These are phyloP conservation scores for Sedum album DNA, from an alignment of 164 flowering plant species.

Conservation along the genomic window DNA sequence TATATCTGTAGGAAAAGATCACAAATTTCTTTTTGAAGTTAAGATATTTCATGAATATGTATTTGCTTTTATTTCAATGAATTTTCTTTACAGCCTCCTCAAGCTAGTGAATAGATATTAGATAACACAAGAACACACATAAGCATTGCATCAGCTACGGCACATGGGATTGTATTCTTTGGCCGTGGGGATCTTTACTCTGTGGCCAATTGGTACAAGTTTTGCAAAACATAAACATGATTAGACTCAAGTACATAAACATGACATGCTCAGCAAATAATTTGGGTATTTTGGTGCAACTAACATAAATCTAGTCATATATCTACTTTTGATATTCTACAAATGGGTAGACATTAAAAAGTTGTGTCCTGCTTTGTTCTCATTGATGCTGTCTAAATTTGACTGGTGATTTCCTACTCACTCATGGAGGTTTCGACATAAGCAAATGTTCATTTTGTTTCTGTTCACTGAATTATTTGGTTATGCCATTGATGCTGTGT, in stretches of 20 bases:
- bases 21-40: background rate
- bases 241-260: slow-evolving; percentile 3
- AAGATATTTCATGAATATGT: background rate
- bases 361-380: background rate
- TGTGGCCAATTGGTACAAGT: background rate
- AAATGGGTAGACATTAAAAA: background rate
- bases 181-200: slow-evolving; percentile 1
- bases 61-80: background rate
- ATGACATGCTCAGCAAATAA: no score
- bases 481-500: background rate
- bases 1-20: background rate
- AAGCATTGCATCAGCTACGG: background rate
- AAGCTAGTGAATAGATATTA: background rate
- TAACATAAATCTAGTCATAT: background rate
- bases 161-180: background rate
- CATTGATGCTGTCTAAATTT: background rate
- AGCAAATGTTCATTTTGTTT: background rate
- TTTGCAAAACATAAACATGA: slow-evolving; percentile 6
- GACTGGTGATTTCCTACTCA: background rate
- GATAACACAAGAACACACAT: background rate
- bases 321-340: slow-evolving; percentile 5
- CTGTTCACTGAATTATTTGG: background rate
- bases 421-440: background rate
- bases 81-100: background rate
- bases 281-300: background rate